phyloP scores from a whole-genome alignment of 2,329 filamentous ascomycete genomes.

The Pseudogymnoascus pannorum region DNA sequence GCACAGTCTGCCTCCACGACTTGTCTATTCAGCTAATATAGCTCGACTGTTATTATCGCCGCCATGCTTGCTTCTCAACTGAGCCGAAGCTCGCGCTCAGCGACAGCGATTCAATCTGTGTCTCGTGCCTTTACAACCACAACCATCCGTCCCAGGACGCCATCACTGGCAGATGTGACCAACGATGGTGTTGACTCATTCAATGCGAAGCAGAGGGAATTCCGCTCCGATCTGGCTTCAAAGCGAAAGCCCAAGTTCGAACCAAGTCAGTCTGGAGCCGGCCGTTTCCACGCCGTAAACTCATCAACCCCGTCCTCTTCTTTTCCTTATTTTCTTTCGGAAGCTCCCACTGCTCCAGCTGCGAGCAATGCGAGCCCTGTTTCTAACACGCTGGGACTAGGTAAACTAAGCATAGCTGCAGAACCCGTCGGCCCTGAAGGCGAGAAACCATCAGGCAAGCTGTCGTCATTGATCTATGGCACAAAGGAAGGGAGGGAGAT shows the following conservation, averaged over 20 bases:
- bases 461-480: conserved; percentile 90
- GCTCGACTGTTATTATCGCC: conserved; percentile 10
- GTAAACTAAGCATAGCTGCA: conserved; percentile 55
- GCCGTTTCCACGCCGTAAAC: conserved; percentile 38
- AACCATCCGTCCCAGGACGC: conserved; percentile 41
- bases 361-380: conserved; percentile 38
- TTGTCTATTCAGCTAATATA: conserved; percentile 15
- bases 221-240: conserved; percentile 73
- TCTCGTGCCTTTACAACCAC: conserved; percentile 48
- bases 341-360: conserved; percentile 35
- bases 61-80: conserved; percentile 26
- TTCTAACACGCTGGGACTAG: conserved; percentile 39
- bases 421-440: conserved; percentile 51
- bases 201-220: conserved; percentile 75
- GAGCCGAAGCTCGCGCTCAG: conserved; percentile 18
- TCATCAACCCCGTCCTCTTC: conserved; percentile 34
- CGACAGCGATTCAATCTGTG: neutral
- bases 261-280: conserved; percentile 63
- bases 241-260: conserved; percentile 71
- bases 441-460: conserved; percentile 60
- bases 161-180: conserved; percentile 81
- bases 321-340: conserved; percentile 26
- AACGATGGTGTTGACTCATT: conserved; percentile 67
- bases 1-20: neutral
- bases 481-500: conserved; percentile 92